Conservation (phyloP, 202 grass and related monocot genomes). For the Carex sylvatica region DNA sequence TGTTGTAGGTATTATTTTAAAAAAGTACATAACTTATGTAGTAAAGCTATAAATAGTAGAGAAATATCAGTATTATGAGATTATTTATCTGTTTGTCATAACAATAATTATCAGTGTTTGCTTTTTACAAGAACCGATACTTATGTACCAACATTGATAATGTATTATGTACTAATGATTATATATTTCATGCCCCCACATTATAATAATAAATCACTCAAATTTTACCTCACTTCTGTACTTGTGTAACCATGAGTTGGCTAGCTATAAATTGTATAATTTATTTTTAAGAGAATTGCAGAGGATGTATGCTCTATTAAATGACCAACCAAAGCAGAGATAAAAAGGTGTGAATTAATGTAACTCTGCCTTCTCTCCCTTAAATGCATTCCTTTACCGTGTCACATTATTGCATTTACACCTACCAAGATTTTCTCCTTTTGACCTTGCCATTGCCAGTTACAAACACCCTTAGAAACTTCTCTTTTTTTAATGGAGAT, state of each 20-base stretch:
- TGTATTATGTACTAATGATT: too few species aligned
- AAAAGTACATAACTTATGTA: too few species aligned
- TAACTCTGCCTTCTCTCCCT: background rate
- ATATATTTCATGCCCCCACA: background rate
- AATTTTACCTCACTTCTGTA: background rate
- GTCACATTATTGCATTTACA: slow-evolving; percentile 21
- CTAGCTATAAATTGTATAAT: background rate
- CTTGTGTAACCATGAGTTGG: background rate
- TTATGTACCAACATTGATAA: too few species aligned
- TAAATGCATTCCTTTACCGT: background rate
- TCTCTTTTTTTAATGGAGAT: slow-evolving; percentile 6
- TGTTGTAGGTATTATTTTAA: too few species aligned
- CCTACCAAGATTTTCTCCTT: background rate
- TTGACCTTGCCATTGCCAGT: slow-evolving; percentile 26
- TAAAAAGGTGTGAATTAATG: background rate
- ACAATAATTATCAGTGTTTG: background rate
- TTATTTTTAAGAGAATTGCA: background rate
- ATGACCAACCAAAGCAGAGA: background rate
- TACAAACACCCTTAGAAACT: background rate
- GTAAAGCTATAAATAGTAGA: too few species aligned
- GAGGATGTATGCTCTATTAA: background rate
- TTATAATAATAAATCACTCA: background rate
- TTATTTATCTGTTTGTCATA: background rate
- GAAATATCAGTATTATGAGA: background rate
- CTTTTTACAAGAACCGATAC: too few species aligned